Percentiles rank a stretch among this genome's conserved stretches.
Conservation (phyloP, 768 basidiomycete species). For the Psilocybe azurescens region DNA sequence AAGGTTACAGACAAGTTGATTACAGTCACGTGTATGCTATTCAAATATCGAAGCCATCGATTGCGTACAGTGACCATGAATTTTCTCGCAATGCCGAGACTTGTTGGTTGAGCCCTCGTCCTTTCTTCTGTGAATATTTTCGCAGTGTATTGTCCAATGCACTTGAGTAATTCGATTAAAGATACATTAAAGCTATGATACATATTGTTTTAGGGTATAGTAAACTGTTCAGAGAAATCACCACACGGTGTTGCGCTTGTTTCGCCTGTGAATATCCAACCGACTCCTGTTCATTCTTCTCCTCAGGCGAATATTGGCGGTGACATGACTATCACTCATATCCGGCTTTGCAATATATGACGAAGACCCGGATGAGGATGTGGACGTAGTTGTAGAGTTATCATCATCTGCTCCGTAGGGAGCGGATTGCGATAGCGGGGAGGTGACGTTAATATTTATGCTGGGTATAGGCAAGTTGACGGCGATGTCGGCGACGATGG, state of each 20-base stretch:
- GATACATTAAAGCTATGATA: not conserved
- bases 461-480: constrained; percentile 1
- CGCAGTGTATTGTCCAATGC: too few relatives aligned
- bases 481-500: constrained; percentile 32
- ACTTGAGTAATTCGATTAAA: not conserved
- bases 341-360: constrained; percentile 4
- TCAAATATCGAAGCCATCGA: too few relatives aligned
- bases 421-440: not conserved
- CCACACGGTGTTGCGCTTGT: not conserved
- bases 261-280: not conserved
- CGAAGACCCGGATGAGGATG: too few relatives aligned
- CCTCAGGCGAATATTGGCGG: not conserved
- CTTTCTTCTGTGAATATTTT: too few relatives aligned
- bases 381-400: too few relatives aligned
- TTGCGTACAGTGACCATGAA: too few relatives aligned
- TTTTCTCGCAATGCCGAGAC: too few relatives aligned
- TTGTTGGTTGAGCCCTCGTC: too few relatives aligned
- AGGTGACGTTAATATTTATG: not conserved
- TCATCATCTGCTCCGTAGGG: not conserved
- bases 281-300: constrained; percentile 2
- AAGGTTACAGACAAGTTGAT: too few relatives aligned
- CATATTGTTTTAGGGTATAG: not conserved
- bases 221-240: not conserved
- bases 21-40: too few relatives aligned
- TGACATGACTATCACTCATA: constrained; percentile 6